Conservation (phyloP, 2,329 filamentous ascomycete genomes). For the Ophiocordyceps unilateralis region DNA sequence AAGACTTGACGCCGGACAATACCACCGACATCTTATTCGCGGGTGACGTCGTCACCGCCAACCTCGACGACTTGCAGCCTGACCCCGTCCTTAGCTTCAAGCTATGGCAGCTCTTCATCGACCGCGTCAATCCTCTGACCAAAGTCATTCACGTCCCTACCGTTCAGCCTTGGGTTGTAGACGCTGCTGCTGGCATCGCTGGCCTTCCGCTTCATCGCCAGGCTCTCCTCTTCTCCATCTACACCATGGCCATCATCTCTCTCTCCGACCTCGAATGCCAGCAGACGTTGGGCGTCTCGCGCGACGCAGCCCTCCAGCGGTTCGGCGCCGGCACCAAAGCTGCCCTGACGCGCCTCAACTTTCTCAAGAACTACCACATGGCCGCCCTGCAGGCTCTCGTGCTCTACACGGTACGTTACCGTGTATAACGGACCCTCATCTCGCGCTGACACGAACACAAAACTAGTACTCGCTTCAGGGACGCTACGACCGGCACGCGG, state of each 20-base stretch:
- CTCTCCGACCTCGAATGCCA: conserved; percentile 37
- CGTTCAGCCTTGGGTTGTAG: conserved; percentile 45
- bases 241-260: conserved; percentile 40
- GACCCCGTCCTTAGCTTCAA: conserved; percentile 47
- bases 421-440: background rate
- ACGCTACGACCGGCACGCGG: conserved; percentile 38
- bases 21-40: conserved; percentile 32
- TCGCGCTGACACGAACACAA: background rate
- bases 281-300: conserved; percentile 30
- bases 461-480: conserved; percentile 35
- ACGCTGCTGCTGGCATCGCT: conserved; percentile 39
- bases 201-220: conserved; percentile 40
- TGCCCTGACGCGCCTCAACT: conserved; percentile 33
- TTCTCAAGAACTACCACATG: conserved; percentile 41
- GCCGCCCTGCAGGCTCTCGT: conserved; percentile 40
- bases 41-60: conserved; percentile 20
- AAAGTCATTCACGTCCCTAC: conserved; percentile 59
- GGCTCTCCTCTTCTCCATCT: conserved; percentile 48
- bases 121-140: conserved; percentile 57
- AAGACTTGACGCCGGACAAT: conserved; percentile 32
- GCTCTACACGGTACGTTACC: conserved; percentile 31
- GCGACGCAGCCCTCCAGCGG: conserved; percentile 30
- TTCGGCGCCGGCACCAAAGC: conserved; percentile 34
- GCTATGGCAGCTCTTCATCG: conserved; percentile 59
- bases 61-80: conserved; percentile 40